Percentiles rank a stretch among this genome's conserved stretches.
Conservation (phyloP, 768 basidiomycete genomes). For the Cantharellus anzutake region DNA sequence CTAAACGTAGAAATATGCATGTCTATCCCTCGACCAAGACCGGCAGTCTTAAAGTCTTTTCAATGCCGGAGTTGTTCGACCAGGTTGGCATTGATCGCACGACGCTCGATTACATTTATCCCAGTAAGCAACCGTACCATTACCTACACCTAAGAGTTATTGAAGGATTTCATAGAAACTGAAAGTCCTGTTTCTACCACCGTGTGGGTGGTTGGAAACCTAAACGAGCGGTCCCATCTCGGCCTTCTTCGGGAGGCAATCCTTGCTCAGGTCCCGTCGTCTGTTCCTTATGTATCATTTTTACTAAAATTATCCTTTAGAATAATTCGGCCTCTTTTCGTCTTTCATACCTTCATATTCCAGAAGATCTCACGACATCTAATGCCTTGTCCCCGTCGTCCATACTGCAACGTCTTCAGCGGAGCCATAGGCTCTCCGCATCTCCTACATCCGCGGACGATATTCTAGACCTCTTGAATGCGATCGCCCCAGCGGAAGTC, state of each 20-base stretch:
- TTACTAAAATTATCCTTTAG: constrained; percentile 4
- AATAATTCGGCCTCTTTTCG: constrained; percentile 20
- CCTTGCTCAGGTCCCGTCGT: constrained; percentile 34
- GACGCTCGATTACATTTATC: constrained; percentile 38
- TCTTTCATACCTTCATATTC: constrained; percentile 11
- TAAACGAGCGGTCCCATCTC: constrained; percentile 44
- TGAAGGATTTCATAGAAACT: background rate
- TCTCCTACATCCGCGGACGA: background rate
- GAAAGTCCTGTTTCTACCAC: constrained; percentile 13
- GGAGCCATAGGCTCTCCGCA: background rate
- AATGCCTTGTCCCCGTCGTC: background rate
- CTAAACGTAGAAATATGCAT: constrained; percentile 50
- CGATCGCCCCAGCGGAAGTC: background rate
- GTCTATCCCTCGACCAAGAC: constrained; percentile 37
- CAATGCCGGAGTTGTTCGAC: constrained; percentile 34
- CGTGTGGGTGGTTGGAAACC: constrained; percentile 52
- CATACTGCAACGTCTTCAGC: background rate
- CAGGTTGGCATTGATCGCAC: constrained; percentile 25
- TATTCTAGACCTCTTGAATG: background rate
- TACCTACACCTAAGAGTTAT: no score
- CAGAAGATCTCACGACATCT: background rate
- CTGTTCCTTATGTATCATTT: constrained; percentile 5
- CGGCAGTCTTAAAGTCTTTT: constrained; percentile 31
- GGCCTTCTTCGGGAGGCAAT: constrained; percentile 47
- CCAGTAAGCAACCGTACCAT: constrained; percentile 25